A percentile compares a stretch with the other conserved stretches of the same genome.
phyloP scores from a whole-genome alignment of 2,329 filamentous ascomycete genomes.

The Neofusicoccum umdonicola region DNA sequence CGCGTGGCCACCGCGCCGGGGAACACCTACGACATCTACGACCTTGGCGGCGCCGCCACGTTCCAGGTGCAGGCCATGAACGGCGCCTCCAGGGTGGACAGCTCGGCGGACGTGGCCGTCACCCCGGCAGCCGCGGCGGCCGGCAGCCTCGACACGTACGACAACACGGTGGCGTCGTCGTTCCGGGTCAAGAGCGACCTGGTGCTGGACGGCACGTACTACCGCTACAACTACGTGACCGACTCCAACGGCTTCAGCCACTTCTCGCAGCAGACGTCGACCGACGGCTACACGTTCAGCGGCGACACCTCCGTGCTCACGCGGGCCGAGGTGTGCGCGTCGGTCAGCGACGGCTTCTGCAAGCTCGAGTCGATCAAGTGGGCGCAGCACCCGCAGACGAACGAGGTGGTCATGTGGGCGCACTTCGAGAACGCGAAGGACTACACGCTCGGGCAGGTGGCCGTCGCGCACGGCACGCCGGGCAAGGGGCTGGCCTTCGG shows the following conservation, averaged over 20 bases:
- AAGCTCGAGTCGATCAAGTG: conserved; percentile 22
- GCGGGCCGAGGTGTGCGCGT: not conserved
- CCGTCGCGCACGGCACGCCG: conserved; percentile 22
- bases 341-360: conserved; percentile 6
- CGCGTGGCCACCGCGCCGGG: conserved; percentile 18
- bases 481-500: conserved; percentile 20
- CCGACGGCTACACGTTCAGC: conserved; percentile 22
- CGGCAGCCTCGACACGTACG: conserved; percentile 20
- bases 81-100: conserved; percentile 12
- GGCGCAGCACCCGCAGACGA: conserved; percentile 17
- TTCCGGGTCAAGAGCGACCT: conserved; percentile 19
- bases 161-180: conserved; percentile 19
- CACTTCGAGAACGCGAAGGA: conserved; percentile 22
- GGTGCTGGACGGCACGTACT: conserved; percentile 15
- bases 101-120: conserved; percentile 13
- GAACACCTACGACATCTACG: conserved; percentile 20
- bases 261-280: conserved; percentile 22
- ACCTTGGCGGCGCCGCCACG: conserved; percentile 6
- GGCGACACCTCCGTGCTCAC: conserved; percentile 21
- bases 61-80: conserved; percentile 18
- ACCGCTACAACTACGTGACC: conserved; percentile 23
- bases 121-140: conserved; percentile 12
- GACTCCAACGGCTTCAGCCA: conserved; percentile 20
- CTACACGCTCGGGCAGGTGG: conserved; percentile 22
- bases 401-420: conserved; percentile 23